Percentiles rank a stretch among this genome's conserved stretches.
Conservation (phyloP, 176 grass and related monocot genomes). For the Luzula sylvatica region DNA sequence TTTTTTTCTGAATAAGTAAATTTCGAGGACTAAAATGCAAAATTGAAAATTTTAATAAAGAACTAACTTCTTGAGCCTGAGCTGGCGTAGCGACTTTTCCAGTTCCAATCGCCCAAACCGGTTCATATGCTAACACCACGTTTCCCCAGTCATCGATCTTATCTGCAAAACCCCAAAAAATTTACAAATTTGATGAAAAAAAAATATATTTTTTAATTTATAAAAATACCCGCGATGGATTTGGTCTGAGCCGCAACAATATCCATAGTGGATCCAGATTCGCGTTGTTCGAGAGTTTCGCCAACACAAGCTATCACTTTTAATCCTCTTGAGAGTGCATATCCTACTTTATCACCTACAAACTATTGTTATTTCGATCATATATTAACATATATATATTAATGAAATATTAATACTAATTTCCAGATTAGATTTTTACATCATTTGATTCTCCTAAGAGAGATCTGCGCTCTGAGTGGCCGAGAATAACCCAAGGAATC, state of each 20-base stretch:
- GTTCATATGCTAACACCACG: conserved; percentile 79
- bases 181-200: background rate
- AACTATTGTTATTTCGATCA: conserved; percentile 34
- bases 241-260: conserved; percentile 68
- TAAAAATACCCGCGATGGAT: conserved; percentile 57
- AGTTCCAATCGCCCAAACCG: conserved; percentile 90
- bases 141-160: conserved; percentile 64
- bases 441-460: conserved; percentile 67
- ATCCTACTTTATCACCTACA: conserved; percentile 72
- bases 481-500: conserved; percentile 81
- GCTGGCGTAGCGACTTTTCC: conserved; percentile 78
- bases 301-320: conserved; percentile 94
- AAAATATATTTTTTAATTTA: conserved; percentile 11
- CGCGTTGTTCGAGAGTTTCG: conserved; percentile 76
- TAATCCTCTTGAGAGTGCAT: conserved; percentile 66
- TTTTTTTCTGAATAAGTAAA: background rate
- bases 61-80: conserved; percentile 69
- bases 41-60: background rate
- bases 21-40: conserved; percentile 7
- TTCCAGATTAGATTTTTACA: conserved; percentile 20
- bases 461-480: conserved; percentile 77
- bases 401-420: too few relatives aligned
- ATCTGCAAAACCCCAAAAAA: conserved; percentile 30
- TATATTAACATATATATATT: too few relatives aligned
- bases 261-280: conserved; percentile 61